Base-by-base conservation (phyloP, 352 stramenopile genomes). In the Pythium oligandrum region DNA sequence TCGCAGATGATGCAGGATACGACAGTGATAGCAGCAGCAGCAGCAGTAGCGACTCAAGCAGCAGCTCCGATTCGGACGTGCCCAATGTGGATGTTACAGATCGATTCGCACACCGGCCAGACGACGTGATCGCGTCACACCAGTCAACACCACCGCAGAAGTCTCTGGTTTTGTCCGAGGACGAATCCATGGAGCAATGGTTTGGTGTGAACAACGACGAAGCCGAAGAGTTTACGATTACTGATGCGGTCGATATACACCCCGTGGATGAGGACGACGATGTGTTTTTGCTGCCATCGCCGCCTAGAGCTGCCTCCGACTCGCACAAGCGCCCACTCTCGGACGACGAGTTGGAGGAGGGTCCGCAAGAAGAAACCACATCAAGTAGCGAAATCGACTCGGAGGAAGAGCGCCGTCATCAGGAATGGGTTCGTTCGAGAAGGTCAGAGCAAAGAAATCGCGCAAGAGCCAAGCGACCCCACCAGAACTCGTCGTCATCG, bases 21-120 rank as follows among this genome's bases (percentile, higher is more conserved):
- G 66, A 60, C 0, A 70, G 59, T 40, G 66, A 57, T 4, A 64
- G 53, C 43, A 51, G 40, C 8, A 60, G 55, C 5, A 63, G 56
- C 48, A 65, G 57, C 44, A 66, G 53, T 9, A 60, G 40, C 34
- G 48, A 40, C 32, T 63, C 50, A 9, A 50, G 37, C 31, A 66
- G 61, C 44, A 61, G 55, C 11, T 64, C 51, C 9, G 53, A 63
- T 26, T 26, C 17, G 17, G 17, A 26, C 17, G 17, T 26, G 17
- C 17, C 17, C 17, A 26, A 26, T 26, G 17, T 26, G 17, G 17
- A 26, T 26, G 17, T 26, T 26, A 26, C 17, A 26, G 17, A 26
- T 26, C 17, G 17, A 26, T 26, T 26, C 17, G 17, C 17, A 26
- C 17, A 26, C 17, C 17, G 17, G 17, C 17, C 17, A 26, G 17